A percentile compares a stretch with the other conserved stretches of the same genome.
Conservation (phyloP, 306 rosid genomes). For the Luffa acutangula region DNA sequence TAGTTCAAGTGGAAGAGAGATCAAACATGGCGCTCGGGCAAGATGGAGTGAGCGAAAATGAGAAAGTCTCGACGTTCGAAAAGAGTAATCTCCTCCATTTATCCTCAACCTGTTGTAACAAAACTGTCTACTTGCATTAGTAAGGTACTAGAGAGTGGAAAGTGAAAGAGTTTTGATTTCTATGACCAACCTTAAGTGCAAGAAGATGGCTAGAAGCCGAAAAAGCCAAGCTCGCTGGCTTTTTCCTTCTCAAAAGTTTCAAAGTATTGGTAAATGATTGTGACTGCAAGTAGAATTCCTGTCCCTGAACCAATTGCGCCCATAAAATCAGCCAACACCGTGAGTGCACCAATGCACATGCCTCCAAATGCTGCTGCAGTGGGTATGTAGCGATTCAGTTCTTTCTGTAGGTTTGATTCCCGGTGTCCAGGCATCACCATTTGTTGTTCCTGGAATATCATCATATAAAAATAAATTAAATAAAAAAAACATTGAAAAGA, state of each 20-base stretch:
- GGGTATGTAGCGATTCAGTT: constrained; percentile 80
- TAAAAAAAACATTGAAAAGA: neutral
- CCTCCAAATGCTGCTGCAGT: constrained; percentile 95
- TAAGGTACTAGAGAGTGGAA: neutral
- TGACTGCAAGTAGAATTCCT: constrained; percentile 80
- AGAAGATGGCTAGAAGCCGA: constrained; percentile 47
- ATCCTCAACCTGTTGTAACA: neutral
- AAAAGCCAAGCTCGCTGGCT: constrained; percentile 85
- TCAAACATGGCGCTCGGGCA: neutral
- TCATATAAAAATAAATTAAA: neutral
- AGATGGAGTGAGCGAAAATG: neutral
- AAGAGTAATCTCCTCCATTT: neutral
- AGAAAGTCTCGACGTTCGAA: neutral
- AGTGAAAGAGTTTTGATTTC: neutral
- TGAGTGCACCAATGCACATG: constrained; percentile 80
- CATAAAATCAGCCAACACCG: constrained; percentile 91
- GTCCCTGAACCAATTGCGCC: constrained; percentile 96
- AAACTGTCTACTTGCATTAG: neutral
- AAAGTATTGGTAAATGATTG: constrained; percentile 84
- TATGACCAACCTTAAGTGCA: neutral
- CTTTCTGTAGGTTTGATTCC: constrained; percentile 80
- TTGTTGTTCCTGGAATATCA: constrained; percentile 71
- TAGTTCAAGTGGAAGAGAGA: neutral
- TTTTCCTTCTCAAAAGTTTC: constrained; percentile 88
- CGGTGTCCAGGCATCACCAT: constrained; percentile 97